phyloP scores from a whole-genome alignment of 164 flowering plant genomes.

The Tetracentron sinense region DNA sequence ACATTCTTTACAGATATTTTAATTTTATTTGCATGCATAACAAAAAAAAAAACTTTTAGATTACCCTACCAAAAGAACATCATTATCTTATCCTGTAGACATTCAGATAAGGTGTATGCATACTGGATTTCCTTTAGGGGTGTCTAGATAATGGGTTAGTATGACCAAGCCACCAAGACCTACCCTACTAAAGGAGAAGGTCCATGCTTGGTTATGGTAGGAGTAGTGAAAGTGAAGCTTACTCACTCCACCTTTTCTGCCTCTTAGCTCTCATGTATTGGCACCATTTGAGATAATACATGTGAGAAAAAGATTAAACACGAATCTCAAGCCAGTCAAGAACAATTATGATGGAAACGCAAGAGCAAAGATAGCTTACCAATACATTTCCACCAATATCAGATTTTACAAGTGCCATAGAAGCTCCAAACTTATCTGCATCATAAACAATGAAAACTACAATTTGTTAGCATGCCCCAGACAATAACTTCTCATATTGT shows the following conservation, averaged over 20 bases:
- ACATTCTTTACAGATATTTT: no score
- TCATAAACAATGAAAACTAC: background rate
- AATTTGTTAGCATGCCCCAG: background rate
- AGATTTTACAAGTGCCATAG: conserved; percentile 80
- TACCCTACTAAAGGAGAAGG: background rate
- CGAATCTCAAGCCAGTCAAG: background rate
- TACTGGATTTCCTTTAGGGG: background rate
- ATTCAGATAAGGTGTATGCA: no score
- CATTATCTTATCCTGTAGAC: background rate
- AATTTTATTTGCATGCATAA: no score
- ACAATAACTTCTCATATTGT: no score
- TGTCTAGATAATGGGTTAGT: background rate
- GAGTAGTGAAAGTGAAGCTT: background rate
- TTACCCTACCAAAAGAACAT: background rate
- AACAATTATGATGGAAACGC: background rate
- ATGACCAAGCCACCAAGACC: background rate
- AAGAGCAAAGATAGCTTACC: conserved; percentile 31
- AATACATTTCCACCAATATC: conserved; percentile 83
- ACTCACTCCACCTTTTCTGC: no score
- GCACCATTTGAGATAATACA: background rate
- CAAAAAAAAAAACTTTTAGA: background rate
- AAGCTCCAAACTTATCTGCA: conserved; percentile 84
- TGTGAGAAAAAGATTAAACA: background rate
- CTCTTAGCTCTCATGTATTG: no score
- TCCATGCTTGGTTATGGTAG: background rate